Evolutionary conservation across 768 basidiomycete genomes (phyloP), one percentile per base, ranked within the genome.

Genomic region (Auricularia sp.): DNA sequence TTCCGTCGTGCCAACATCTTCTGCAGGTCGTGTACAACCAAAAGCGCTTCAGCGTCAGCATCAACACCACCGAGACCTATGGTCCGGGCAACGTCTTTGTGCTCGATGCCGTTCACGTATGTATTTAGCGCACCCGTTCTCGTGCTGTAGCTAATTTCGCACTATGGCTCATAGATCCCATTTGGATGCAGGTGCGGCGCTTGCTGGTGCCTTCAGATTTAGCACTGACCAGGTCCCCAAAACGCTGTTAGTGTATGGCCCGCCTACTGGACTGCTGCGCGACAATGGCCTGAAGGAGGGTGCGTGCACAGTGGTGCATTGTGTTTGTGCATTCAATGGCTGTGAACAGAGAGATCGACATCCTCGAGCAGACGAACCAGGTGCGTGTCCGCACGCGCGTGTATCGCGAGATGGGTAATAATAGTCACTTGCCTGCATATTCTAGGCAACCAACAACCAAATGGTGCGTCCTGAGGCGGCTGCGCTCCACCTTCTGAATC

Each of bases 351-450:
- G 62, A 63, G 35, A 63, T 63, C 21, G 62, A 63, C 33, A 63
- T 54, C 23, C 10, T 63, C 33, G 62, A 63, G 47, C 62, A 63
- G 21, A 56, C 44, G 36, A 63, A 63, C 35, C 47, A 21, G 18
- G 47, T 51, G 6, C 47, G 47, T 18, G 11, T 10, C 43, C 43
- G 18, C 18, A 18, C 43, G 43, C 43, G 43, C 43, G 18, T 44
- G 18, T 18, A 10, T 18, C 18, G 43, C 43, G 11, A 18, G 11
- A 11, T 44, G 18, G 11, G 18, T 44, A 18, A 44, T 44, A 10
- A 11, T 44, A 10, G 10, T 44, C 43, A 11, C 43, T 44, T 44
- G 11, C 18, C 18, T 18, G 6, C 35, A 10, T 23, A 23, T 34
- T 23, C 21, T 61, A 62, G 62, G 35, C 62, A 51, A 44, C 43